Evolutionary conservation across 441 rosid species (phyloP).

Genomic region (Erysimum cheiri): DNA sequence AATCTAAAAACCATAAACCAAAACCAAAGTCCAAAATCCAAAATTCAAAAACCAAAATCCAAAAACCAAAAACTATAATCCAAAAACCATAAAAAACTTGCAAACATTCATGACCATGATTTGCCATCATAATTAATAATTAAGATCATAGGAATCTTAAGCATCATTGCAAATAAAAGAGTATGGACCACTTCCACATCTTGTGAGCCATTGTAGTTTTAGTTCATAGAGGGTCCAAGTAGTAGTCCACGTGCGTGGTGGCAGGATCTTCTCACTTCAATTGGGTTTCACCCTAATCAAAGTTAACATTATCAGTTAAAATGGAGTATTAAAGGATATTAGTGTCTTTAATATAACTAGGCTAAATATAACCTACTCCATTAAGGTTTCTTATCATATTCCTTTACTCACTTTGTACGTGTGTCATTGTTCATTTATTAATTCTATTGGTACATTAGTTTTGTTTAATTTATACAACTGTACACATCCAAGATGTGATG

Average conservation of each 20-base stretch:
- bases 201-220: slow-evolving; percentile 34
- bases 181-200: slow-evolving; percentile 32
- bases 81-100: no score
- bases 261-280: slow-evolving; percentile 42
- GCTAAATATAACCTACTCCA: slow-evolving; percentile 33
- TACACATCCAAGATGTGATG: slow-evolving; percentile 1
- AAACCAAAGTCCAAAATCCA: no score
- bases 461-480: background rate
- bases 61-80: no score
- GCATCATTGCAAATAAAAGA: slow-evolving; percentile 38
- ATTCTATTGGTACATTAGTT: slow-evolving; percentile 4
- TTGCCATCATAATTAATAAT: slow-evolving; percentile 33
- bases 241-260: slow-evolving; percentile 43
- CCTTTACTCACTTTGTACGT: slow-evolving; percentile 38
- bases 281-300: slow-evolving; percentile 36
- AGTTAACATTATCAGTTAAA: slow-evolving; percentile 15
- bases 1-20: no score
- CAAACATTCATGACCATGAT: no score
- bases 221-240: slow-evolving; percentile 36
- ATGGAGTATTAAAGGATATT: slow-evolving; percentile 12
- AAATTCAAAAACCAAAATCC: no score
- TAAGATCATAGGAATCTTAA: slow-evolving; percentile 41
- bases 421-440: slow-evolving; percentile 36
- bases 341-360: no score
- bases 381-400: slow-evolving; percentile 42